Evolutionary conservation across 345 rosid species (phyloP).

Genomic region (Eutrema heterophyllum): DNA sequence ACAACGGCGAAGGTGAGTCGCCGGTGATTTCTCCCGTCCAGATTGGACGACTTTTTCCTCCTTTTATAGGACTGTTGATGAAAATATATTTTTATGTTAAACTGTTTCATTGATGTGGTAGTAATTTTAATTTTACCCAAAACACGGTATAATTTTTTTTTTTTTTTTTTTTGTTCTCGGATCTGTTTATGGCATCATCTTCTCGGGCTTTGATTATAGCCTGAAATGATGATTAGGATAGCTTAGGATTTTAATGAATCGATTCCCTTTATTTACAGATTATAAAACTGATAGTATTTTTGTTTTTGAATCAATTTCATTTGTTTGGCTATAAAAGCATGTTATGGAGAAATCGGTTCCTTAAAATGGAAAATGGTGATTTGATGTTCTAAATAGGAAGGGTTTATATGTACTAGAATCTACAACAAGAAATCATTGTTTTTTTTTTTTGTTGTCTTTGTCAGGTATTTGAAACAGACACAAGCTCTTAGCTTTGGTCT

Average conservation of each 20-base stretch:
- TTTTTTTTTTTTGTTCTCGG: neutral
- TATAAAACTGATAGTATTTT: neutral
- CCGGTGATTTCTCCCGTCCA: neutral
- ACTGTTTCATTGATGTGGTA: neutral
- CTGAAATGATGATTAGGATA: neutral
- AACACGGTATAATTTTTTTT: neutral
- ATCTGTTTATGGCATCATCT: neutral
- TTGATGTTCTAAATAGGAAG: neutral
- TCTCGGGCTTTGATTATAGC: neutral
- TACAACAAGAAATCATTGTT: neutral
- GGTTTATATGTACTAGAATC: neutral
- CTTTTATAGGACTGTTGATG: neutral
- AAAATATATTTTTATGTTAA: neutral
- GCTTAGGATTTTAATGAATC: neutral
- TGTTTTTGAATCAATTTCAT: neutral
- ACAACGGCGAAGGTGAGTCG: conserved; percentile 9
- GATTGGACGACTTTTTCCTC: neutral
- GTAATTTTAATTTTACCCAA: neutral
- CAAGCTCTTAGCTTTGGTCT: conserved; percentile 7
- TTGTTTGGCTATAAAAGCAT: neutral
- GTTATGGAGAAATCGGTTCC: neutral
- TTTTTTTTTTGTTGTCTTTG: neutral
- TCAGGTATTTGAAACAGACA: neutral
- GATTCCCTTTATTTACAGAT: neutral
- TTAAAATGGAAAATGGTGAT: neutral